Conservation (phyloP, 2,329 filamentous ascomycete species). For the Cadophora gregata region DNA sequence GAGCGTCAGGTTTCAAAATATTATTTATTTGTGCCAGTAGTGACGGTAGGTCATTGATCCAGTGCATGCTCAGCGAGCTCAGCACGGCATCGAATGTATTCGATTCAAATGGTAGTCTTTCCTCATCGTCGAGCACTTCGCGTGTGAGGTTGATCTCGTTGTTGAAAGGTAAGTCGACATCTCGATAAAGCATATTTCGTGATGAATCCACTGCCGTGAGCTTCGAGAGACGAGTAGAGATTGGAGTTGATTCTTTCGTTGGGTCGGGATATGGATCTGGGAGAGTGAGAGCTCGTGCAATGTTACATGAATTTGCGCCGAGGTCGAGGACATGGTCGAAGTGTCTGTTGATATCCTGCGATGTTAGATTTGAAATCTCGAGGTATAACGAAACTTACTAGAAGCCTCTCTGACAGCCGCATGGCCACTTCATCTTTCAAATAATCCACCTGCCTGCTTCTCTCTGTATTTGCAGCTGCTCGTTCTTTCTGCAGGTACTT, state of each 20-base stretch:
- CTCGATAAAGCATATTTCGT: slow-evolving; percentile 76
- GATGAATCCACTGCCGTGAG: slow-evolving; percentile 86
- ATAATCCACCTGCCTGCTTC: slow-evolving; percentile 85
- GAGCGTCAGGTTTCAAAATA: slow-evolving; percentile 85
- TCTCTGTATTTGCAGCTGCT: slow-evolving; percentile 71
- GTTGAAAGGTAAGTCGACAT: slow-evolving; percentile 78
- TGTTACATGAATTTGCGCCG: slow-evolving; percentile 94
- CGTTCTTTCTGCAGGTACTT: slow-evolving; percentile 95
- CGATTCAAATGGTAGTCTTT: slow-evolving; percentile 76
- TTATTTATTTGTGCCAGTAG: slow-evolving; percentile 84
- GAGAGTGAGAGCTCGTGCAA: slow-evolving; percentile 80
- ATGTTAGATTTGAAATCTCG: slow-evolving; percentile 25
- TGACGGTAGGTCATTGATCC: slow-evolving; percentile 95
- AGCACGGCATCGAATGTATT: slow-evolving; percentile 88
- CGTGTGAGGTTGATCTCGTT: slow-evolving; percentile 73
- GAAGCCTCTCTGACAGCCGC: slow-evolving; percentile 81
- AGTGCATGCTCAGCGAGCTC: slow-evolving; percentile 89
- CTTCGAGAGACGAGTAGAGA: slow-evolving; percentile 73
- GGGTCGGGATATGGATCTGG: slow-evolving; percentile 67
- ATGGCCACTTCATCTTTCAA: slow-evolving; percentile 90
- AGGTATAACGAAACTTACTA: slow-evolving; percentile 57
- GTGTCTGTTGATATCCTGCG: slow-evolving; percentile 86
- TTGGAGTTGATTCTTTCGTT: slow-evolving; percentile 63
- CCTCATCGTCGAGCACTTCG: slow-evolving; percentile 75
- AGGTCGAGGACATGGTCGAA: slow-evolving; percentile 89